Evolutionary conservation across 1,139 yeast genomes (phyloP).

Genomic region (Zygosaccharomyces sapae): DNA sequence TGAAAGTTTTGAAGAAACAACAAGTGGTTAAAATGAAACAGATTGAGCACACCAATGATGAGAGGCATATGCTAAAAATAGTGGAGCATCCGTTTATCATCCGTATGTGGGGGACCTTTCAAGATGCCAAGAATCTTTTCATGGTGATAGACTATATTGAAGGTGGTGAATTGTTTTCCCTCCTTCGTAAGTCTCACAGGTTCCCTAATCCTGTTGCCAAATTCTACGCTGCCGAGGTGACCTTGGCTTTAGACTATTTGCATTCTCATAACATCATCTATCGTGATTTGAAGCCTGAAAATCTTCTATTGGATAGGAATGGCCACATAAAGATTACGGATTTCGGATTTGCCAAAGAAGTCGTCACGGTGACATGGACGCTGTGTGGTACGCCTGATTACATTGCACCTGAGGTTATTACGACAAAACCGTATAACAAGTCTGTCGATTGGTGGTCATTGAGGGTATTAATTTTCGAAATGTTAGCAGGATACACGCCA

Average conservation of each 20-base stretch:
- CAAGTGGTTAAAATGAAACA: conserved; percentile 95
- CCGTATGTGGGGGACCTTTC: conserved; percentile 98
- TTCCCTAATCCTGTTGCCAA: conserved; percentile 98
- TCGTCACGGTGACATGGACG: conserved; percentile 90
- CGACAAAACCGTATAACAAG: conserved; percentile 93
- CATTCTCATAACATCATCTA: conserved; percentile 90
- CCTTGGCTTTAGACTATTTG: conserved; percentile 84
- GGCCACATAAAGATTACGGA: conserved; percentile 96
- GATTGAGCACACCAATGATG: conserved; percentile 97
- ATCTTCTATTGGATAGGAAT: conserved; percentile 82
- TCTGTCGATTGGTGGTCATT: conserved; percentile 99
- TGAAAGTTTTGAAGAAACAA: conserved; percentile 85
- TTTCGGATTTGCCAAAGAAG: conserved; percentile 97
- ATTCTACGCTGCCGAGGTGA: conserved; percentile 95
- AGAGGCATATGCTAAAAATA: conserved; percentile 84
- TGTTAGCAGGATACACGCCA: conserved; percentile 97
- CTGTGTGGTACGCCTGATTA: conserved; percentile 98
- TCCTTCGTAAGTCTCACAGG: conserved; percentile 84
- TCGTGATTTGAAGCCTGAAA: conserved; percentile 95
- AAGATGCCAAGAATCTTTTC: conserved; percentile 80
- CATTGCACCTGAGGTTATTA: conserved; percentile 96
- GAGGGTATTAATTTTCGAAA: conserved; percentile 89
- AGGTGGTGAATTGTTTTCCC: conserved; percentile 91
- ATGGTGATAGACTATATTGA: conserved; percentile 99
- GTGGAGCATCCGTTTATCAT: conserved; percentile 94